A percentile compares a stretch with the other conserved stretches of the same genome.
These are phyloP conservation scores for Cryptococcus wingfieldii DNA, from an alignment of 1,284 basidiomycete species.

Conservation along the genomic window DNA sequence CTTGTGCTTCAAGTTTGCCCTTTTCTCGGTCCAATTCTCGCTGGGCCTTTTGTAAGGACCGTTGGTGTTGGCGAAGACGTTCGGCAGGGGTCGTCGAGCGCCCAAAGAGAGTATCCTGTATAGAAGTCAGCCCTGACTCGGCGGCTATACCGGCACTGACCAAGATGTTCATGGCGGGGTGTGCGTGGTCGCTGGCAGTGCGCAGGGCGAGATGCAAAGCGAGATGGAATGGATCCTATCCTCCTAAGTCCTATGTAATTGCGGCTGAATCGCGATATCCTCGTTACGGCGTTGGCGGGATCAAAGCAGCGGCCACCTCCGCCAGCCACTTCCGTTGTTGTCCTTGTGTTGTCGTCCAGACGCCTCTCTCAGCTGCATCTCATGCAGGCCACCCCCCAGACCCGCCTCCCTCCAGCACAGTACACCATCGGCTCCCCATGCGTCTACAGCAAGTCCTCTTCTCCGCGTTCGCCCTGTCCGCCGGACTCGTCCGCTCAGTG, in stretches of 20 bases:
- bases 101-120: slow-evolving; percentile 88
- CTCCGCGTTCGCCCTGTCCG: background rate
- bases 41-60: slow-evolving; percentile 91
- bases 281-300: background rate
- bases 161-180: slow-evolving; percentile 37
- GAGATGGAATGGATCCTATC: too few relatives aligned
- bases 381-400: too few relatives aligned
- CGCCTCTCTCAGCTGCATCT: too few relatives aligned
- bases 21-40: slow-evolving; percentile 95
- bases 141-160: slow-evolving; percentile 15
- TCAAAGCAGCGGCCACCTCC: background rate
- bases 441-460: slow-evolving; percentile 4
- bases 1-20: slow-evolving; percentile 87
- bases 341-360: background rate
- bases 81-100: slow-evolving; percentile 92
- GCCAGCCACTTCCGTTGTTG: background rate
- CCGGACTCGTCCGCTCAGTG: background rate
- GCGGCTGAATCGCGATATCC: background rate
- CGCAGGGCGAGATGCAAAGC: background rate
- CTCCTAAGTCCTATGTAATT: background rate
- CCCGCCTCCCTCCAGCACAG: background rate
- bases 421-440: background rate
- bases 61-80: slow-evolving; percentile 90
- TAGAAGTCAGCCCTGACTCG: background rate
- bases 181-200: background rate